Evolutionary conservation across 257 asterid genomes (phyloP).

Genomic region (Ehretia macrophylla): DNA sequence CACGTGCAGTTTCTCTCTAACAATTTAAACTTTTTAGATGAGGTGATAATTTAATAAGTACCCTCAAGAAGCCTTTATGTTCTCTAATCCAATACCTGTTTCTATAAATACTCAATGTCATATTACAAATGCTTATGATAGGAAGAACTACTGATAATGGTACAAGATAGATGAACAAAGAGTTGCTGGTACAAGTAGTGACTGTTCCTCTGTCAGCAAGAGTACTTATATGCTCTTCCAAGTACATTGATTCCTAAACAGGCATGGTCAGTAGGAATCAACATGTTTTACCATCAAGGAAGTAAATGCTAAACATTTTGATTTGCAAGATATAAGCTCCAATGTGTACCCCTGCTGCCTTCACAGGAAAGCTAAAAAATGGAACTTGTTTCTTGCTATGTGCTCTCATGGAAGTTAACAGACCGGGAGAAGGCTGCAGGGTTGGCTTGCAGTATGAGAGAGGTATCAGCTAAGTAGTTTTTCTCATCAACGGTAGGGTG

Average conservation of each 20-base stretch:
- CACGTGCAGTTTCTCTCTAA: too few species aligned
- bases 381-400: slow-evolving; percentile 8
- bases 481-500: slow-evolving; percentile 26
- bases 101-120: too few species aligned
- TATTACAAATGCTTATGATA: too few species aligned
- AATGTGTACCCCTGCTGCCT: slow-evolving; percentile 6
- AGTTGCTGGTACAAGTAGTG: background rate
- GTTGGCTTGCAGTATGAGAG: slow-evolving; percentile 56
- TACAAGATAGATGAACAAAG: too few species aligned
- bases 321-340: slow-evolving; percentile 3
- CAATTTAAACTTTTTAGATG: too few species aligned
- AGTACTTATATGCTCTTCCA: slow-evolving; percentile 1
- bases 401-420: slow-evolving; percentile 51
- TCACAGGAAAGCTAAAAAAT: slow-evolving; percentile 7
- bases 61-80: too few species aligned
- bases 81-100: too few species aligned
- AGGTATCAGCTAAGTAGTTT: slow-evolving; percentile 15
- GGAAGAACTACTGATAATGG: too few species aligned
- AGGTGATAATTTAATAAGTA: too few species aligned
- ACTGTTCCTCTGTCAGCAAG: slow-evolving; percentile 1
- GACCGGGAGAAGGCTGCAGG: slow-evolving; percentile 89
- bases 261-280: background rate
- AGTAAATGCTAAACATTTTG: background rate
- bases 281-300: background rate
- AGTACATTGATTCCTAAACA: background rate